These are phyloP conservation scores for Fraxinus albicans DNA, from an alignment of 305 asterid species.

Conservation along the genomic window DNA sequence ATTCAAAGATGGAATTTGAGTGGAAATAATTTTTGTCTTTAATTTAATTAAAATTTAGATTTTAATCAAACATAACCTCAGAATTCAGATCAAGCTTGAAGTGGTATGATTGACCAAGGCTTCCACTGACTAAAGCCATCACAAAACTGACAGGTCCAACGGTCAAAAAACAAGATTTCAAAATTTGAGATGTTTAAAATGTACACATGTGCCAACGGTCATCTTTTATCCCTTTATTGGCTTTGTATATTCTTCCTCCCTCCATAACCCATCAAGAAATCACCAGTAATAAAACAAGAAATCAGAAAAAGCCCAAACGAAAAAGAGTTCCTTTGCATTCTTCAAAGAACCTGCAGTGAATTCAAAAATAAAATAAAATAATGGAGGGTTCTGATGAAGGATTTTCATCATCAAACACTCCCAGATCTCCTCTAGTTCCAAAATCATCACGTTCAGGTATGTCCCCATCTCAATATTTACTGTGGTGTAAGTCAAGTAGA, in stretches of 20 bases:
- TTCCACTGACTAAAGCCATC: not conserved
- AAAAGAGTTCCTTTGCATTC: not conserved
- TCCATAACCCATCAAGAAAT: not conserved
- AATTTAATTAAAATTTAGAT: no score
- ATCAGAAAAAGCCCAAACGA: not conserved
- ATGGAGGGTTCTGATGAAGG: constrained; percentile 44
- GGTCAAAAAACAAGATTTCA: constrained; percentile 23
- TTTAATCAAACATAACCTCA: no score
- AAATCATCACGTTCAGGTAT: constrained; percentile 44
- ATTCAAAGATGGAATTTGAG: no score
- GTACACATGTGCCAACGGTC: constrained; percentile 20
- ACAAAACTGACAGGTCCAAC: constrained; percentile 20
- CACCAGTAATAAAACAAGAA: not conserved
- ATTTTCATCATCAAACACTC: constrained; percentile 25
- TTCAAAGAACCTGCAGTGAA: constrained; percentile 7
- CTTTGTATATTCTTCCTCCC: not conserved
- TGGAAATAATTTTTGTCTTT: no score
- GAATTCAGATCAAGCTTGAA: not conserved
- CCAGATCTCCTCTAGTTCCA: constrained; percentile 31
- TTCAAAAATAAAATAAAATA: not conserved
- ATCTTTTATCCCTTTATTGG: constrained; percentile 1
- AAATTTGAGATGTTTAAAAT: not conserved
- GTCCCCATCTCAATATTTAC: not conserved
- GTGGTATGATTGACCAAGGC: not conserved
- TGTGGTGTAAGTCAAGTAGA: not conserved